phyloP scores from a whole-genome alignment of 2,329 filamentous ascomycete genomes.

The Verticillium albo-atrum region DNA sequence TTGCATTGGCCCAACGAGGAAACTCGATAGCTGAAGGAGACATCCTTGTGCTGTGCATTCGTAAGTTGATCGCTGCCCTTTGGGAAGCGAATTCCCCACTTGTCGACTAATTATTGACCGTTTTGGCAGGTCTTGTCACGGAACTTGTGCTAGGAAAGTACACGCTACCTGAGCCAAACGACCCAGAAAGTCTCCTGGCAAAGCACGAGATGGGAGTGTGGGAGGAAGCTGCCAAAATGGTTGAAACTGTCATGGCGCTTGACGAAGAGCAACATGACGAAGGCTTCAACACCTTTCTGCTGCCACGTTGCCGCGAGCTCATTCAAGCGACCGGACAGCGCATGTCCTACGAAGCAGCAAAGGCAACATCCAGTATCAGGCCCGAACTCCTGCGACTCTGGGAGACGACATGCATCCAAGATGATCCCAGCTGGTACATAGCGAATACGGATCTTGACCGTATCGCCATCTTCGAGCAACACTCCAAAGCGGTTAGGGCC shows the following conservation, averaged over 20 bases:
- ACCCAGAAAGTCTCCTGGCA: too few species aligned
- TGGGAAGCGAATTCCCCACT: too few species aligned
- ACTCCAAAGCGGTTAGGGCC: too few species aligned
- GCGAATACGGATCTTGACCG: background rate
- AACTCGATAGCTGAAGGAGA: constrained; percentile 22
- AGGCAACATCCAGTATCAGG: background rate
- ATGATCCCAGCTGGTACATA: constrained; percentile 12
- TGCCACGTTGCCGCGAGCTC: constrained; percentile 18
- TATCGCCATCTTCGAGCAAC: too few species aligned
- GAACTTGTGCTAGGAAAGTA: too few species aligned
- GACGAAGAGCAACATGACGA: constrained; percentile 3
- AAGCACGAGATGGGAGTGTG: too few species aligned
- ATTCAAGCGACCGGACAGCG: constrained; percentile 20
- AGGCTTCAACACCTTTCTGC: constrained; percentile 14
- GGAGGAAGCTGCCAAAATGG: too few species aligned
- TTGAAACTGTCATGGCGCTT: too few species aligned
- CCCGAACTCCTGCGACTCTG: constrained; percentile 8
- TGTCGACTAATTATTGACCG: too few species aligned
- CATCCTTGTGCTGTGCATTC: constrained; percentile 19
- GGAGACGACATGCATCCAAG: constrained; percentile 7
- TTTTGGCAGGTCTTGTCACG: too few species aligned
- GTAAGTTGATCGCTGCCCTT: constrained; percentile 10
- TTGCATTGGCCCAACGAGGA: constrained; percentile 12
- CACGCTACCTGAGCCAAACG: too few species aligned
- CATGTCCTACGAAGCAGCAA: constrained; percentile 22